Conservation (phyloP, 345 rosid genomes). For the Hibiscus syriacus region DNA sequence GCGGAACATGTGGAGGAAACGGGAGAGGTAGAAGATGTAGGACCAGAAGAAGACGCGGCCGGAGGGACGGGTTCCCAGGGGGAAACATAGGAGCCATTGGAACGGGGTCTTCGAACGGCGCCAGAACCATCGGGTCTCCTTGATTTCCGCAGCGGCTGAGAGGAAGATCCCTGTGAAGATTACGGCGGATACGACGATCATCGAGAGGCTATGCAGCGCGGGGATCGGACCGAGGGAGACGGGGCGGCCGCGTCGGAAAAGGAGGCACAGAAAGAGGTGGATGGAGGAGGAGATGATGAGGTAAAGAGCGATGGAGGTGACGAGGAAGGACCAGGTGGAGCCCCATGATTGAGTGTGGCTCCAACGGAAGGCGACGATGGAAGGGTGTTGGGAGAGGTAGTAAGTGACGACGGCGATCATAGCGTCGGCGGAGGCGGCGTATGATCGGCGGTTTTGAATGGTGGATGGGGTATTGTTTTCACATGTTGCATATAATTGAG, state of each 20-base stretch:
- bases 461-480: neutral
- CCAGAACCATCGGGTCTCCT: slow-evolving; percentile 81
- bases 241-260: slow-evolving; percentile 34
- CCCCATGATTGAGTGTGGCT: slow-evolving; percentile 76
- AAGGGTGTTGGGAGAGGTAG: slow-evolving; percentile 78
- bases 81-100: slow-evolving; percentile 94
- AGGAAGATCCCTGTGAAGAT: slow-evolving; percentile 77
- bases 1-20: slow-evolving; percentile 62
- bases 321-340: slow-evolving; percentile 84
- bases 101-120: slow-evolving; percentile 58
- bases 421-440: neutral
- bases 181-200: slow-evolving; percentile 56
- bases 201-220: slow-evolving; percentile 6
- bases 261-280: slow-evolving; percentile 37
- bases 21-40: slow-evolving; percentile 35
- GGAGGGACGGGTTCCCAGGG: slow-evolving; percentile 82
- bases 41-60: slow-evolving; percentile 99
- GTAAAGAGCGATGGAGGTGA: slow-evolving; percentile 53
- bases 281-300: slow-evolving; percentile 28
- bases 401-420: slow-evolving; percentile 34
- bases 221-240: slow-evolving; percentile 43
- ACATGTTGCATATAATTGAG: neutral
- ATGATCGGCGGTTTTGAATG: neutral
- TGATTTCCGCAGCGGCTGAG: slow-evolving; percentile 73
- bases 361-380: slow-evolving; percentile 76